Evolutionary conservation across 1,284 basidiomycete genomes (phyloP).

Genomic region (Apiotrichum laibachii): DNA sequence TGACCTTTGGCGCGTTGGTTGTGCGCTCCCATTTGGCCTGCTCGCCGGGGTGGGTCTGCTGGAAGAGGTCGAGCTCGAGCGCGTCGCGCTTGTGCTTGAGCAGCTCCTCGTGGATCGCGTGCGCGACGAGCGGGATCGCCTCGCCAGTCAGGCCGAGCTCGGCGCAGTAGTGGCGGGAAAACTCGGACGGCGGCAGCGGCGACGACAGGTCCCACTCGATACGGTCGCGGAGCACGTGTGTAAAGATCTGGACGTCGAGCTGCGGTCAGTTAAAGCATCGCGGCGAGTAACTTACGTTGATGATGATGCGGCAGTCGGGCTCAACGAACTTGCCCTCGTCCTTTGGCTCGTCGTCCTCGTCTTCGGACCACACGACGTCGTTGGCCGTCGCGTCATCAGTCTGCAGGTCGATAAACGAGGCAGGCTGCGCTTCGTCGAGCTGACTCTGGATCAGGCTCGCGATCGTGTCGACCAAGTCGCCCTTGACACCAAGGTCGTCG

Average conservation of each 20-base stretch:
- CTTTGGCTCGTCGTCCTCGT: slow-evolving; percentile 28
- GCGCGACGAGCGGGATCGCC: slow-evolving; percentile 80
- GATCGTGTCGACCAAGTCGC: slow-evolving; percentile 70
- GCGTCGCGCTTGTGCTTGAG: slow-evolving; percentile 92
- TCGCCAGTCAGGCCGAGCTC: slow-evolving; percentile 88
- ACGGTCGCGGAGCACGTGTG: slow-evolving; percentile 84
- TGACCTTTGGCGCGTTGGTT: slow-evolving; percentile 56
- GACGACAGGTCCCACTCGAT: slow-evolving; percentile 98
- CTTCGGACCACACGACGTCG: slow-evolving; percentile 39
- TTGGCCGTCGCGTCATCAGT: slow-evolving; percentile 40
- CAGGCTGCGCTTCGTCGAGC: slow-evolving; percentile 78
- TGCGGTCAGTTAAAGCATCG: slow-evolving; percentile 44
- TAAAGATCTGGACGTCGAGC: slow-evolving; percentile 97
- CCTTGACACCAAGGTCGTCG: slow-evolving; percentile 76
- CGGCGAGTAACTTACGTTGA: slow-evolving; percentile 64
- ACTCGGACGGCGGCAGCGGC: slow-evolving; percentile 81
- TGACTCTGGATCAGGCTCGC: slow-evolving; percentile 84
- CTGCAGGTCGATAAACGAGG: slow-evolving; percentile 63
- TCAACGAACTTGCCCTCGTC: slow-evolving; percentile 58
- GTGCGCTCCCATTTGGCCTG: slow-evolving; percentile 63
- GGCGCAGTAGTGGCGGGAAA: slow-evolving; percentile 73
- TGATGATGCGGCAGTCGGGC: slow-evolving; percentile 81
- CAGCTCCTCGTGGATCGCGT: slow-evolving; percentile 91
- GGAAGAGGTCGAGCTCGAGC: slow-evolving; percentile 85
- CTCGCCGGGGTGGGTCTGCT: slow-evolving; percentile 56